A percentile compares a stretch with the other conserved stretches of the same genome.
Evolutionary conservation across 2,329 filamentous ascomycete species (phyloP).

Genomic region (Aureobasidium sp.): DNA sequence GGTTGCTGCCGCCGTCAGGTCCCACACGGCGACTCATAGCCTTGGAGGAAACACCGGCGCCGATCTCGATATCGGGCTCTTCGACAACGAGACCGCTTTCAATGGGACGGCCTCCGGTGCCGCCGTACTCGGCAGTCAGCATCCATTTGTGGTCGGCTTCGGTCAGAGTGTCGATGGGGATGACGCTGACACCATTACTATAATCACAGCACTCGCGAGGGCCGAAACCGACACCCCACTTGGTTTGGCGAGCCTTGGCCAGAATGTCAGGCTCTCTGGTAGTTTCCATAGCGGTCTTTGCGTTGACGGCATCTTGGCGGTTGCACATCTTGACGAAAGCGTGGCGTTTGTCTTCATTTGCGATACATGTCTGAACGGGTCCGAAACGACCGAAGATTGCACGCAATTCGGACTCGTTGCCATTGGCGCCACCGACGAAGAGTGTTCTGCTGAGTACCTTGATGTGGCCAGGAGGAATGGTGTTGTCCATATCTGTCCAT

Average conservation of each 20-base stretch:
- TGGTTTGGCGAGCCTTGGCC: slow-evolving; percentile 61
- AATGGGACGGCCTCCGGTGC: slow-evolving; percentile 75
- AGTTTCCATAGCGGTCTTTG: slow-evolving; percentile 83
- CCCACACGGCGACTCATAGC: slow-evolving; percentile 30
- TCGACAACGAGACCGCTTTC: slow-evolving; percentile 82
- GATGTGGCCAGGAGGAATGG: slow-evolving; percentile 67
- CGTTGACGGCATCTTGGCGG: slow-evolving; percentile 71
- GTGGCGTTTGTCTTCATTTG: slow-evolving; percentile 95
- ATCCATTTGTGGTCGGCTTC: slow-evolving; percentile 98
- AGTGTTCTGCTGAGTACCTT: slow-evolving; percentile 91
- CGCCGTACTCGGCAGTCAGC: slow-evolving; percentile 84
- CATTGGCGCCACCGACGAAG: slow-evolving; percentile 86
- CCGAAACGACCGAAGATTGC: slow-evolving; percentile 74
- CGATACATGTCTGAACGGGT: slow-evolving; percentile 91
- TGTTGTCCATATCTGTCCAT: slow-evolving; percentile 71
- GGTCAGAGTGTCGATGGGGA: slow-evolving; percentile 85
- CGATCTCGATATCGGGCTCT: slow-evolving; percentile 97
- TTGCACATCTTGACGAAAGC: slow-evolving; percentile 99
- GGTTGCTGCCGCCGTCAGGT: slow-evolving; percentile 23
- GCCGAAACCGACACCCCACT: slow-evolving; percentile 96
- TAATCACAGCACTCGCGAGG: slow-evolving; percentile 97
- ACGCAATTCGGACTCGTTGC: slow-evolving; percentile 72
- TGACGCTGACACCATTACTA: slow-evolving; percentile 80
- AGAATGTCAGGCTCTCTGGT: slow-evolving; percentile 70
- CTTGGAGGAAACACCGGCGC: slow-evolving; percentile 96